Conservation (phyloP, 441 rosid species). For the Corymbia citriodora region DNA sequence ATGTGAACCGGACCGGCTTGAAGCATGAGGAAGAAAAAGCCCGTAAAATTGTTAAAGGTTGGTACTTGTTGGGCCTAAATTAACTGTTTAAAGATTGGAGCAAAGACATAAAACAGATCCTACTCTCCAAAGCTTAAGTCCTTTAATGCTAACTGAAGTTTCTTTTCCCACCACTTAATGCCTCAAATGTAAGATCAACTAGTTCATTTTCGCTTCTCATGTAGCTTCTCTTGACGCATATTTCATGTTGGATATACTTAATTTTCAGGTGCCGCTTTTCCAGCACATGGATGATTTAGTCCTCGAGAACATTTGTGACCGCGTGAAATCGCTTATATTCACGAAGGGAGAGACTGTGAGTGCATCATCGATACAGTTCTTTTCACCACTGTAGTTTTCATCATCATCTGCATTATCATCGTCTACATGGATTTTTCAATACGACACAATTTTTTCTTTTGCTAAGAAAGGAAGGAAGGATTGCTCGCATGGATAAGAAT, state of each 20-base stretch:
- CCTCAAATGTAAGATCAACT: not conserved
- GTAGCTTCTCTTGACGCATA: not conserved
- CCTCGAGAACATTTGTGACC: slow-evolving; percentile 89
- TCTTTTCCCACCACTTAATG: not conserved
- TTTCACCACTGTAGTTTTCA: not conserved
- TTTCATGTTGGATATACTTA: not conserved
- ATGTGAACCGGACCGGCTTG: not conserved
- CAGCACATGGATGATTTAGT: slow-evolving; percentile 97
- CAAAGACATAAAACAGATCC: not conserved
- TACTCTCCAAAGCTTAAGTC: not conserved
- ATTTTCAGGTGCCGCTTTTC: slow-evolving; percentile 71
- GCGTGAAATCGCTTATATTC: slow-evolving; percentile 91
- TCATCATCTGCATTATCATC: not conserved
- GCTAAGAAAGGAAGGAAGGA: not conserved
- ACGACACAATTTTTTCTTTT: not conserved
- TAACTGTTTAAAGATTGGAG: not conserved
- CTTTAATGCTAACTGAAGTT: not conserved
- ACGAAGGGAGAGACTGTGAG: slow-evolving; percentile 96
- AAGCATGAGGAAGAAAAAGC: not conserved
- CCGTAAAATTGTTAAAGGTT: not conserved
- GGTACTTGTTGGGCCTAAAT: not conserved
- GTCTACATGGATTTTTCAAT: not conserved
- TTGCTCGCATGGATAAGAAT: not conserved
- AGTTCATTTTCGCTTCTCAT: not conserved
- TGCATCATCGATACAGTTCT: not conserved